Conservation (phyloP, 805 yeast species). For the Candida peoriensis region DNA sequence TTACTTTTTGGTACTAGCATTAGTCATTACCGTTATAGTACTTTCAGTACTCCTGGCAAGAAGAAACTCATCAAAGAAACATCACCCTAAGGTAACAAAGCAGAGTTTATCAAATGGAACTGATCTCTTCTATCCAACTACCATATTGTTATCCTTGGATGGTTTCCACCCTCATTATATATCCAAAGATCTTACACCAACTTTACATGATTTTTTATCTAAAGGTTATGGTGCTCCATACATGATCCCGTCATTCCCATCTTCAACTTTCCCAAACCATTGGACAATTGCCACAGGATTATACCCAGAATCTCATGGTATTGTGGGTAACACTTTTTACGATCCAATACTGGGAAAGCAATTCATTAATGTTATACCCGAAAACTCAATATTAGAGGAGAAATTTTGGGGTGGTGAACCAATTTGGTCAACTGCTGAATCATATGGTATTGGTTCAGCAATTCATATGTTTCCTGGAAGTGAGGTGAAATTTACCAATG, state of each 20-base stretch:
- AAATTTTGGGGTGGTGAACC: conserved; percentile 97
- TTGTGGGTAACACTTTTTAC: conserved; percentile 75
- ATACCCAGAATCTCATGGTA: conserved; percentile 80
- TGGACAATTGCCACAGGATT: conserved; percentile 89
- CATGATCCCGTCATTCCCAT: conserved; percentile 84
- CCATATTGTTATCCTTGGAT: conserved; percentile 74
- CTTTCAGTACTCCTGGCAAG: conserved; percentile 15
- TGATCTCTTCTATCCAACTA: conserved; percentile 51
- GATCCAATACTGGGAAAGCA: conserved; percentile 52
- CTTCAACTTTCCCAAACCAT: conserved; percentile 87
- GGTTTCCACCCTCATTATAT: conserved; percentile 92
- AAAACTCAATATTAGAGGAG: conserved; percentile 42
- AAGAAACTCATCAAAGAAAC: background rate
- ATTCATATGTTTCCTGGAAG: conserved; percentile 98
- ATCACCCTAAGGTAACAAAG: conserved; percentile 2
- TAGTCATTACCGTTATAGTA: conserved; percentile 14
- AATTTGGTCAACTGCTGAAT: conserved; percentile 71
- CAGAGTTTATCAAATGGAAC: conserved; percentile 19
- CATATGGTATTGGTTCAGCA: conserved; percentile 58
- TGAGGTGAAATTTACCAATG: conserved; percentile 54
- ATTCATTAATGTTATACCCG: conserved; percentile 60
- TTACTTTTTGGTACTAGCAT: conserved; percentile 4
- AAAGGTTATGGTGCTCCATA: conserved; percentile 66
- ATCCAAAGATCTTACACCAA: conserved; percentile 61
- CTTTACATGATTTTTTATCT: conserved; percentile 51